Evolutionary conservation across 257 asterid species (phyloP), one percentile per base, ranked within the genome.

Genomic region (Marsdenia floribunda): DNA sequence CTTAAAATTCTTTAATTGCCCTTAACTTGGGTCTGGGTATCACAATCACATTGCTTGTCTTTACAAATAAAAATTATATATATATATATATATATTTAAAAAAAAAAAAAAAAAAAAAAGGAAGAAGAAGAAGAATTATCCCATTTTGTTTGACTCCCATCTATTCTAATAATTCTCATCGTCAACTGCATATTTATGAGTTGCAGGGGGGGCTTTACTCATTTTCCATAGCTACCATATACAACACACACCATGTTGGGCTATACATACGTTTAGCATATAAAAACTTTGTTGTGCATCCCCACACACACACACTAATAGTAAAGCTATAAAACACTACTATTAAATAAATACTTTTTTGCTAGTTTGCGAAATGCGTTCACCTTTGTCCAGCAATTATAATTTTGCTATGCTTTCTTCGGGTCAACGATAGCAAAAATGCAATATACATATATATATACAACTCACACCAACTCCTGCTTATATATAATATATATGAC

Each of bases 341-440:
- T 29, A 29, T 29, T 29, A 29, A 29, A 29, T 29, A 29, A 29
- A 15, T 54, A 54, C 26, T 54, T 54, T 21, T 4, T 6, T 21
- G 8, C 26, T 11, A 44, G 4, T 21, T 54, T 54, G 26, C 26
- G 35, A 15, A 65, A 16, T 22, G 26, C 18, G 19, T 33, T 64
- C 13, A 35, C 18, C 47, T 38, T 19, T 38, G 50, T 50, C 26
- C 16, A 65, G 70, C 70, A 18, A 35, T 16, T 44, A 44, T 6
- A 44, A 15, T 0, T 18, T 65, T 19, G 50, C 70, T 37, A 10
- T 37, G 14, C 70, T 65, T 37, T 21, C 50, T 63, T 65, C 29
- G 37, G 50, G 70, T 65, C 70, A 65, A 65, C 70, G 70, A 65
- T 6, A 65, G 2, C 70, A 65, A 65, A 37, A 13, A 44, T 44